Conservation (phyloP, 2,329 filamentous ascomycete genomes). For the Cercospora janseana region DNA sequence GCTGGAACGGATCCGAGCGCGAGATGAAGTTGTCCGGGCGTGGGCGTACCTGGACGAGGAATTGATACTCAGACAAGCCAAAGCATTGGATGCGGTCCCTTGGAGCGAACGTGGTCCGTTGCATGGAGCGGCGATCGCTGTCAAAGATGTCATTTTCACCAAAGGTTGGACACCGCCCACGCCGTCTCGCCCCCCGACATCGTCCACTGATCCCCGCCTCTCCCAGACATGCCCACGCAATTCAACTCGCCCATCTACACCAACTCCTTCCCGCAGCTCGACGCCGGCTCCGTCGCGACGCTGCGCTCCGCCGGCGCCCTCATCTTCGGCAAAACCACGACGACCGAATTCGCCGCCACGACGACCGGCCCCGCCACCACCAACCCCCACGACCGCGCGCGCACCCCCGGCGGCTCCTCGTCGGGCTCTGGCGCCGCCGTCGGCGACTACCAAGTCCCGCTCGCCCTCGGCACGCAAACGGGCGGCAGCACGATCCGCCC, state of each 20-base stretch:
- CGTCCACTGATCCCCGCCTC: not conserved
- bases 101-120: constrained; percentile 52
- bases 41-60: constrained; percentile 52
- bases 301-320: constrained; percentile 57
- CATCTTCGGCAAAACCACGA: constrained; percentile 60
- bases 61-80: constrained; percentile 51
- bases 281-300: constrained; percentile 54
- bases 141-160: constrained; percentile 62
- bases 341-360: constrained; percentile 63
- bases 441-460: constrained; percentile 60
- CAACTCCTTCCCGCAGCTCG: constrained; percentile 46
- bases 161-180: too few relatives aligned
- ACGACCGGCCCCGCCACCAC: constrained; percentile 51
- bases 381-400: constrained; percentile 53
- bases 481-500: constrained; percentile 64
- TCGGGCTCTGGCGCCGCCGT: constrained; percentile 67
- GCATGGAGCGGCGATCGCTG: constrained; percentile 56
- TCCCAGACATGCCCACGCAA: constrained; percentile 55
- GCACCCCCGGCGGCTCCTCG: constrained; percentile 66
- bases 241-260: constrained; percentile 57
- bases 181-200: not conserved
- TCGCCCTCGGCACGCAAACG: constrained; percentile 65
- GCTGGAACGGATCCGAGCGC: constrained; percentile 46
- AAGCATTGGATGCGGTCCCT: constrained; percentile 51
- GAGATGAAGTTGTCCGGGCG: constrained; percentile 50